Base-by-base conservation (phyloP, 805 yeast species). In the Cyberlindnera saturnus region DNA sequence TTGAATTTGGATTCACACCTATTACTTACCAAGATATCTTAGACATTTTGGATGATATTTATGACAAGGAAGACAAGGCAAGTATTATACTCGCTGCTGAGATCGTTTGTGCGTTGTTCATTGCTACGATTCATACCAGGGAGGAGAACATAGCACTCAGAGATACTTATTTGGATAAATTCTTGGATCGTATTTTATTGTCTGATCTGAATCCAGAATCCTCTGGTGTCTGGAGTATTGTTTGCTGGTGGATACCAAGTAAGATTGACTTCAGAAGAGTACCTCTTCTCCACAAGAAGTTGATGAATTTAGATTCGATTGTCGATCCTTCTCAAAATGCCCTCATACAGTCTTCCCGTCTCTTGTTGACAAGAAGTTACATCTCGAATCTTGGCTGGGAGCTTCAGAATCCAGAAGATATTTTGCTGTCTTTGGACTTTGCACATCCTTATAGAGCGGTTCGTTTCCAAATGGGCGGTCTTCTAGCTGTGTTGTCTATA, bases 21-120 rank as follows among this genome's bases (percentile, higher is more conserved):
- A 50, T 85, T 15, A 50, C 66, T 0, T 69, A 78, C 41, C 66
- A 65, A 1, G 86, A 86, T 6, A 53, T 86, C 8, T 56, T 83
- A 19, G 71, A 66, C 0, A 50, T 81, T 1, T 64, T 84, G 16
- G 63, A 65, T 6, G 69, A 66, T 5, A 57, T 73, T 7, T 86
- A 82, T 55, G 75, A 75, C 13, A 69, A 72, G 26, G 81, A 79
- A 44, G 96, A 88, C 45, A 84, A 82, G 52, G 77, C 87, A 14
- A 67, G 84, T 2, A 95, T 90, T 57, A 79, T 93, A 26, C 80
- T 83, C 10, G 69, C 75, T 1, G 77, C 87, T 43, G 97, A 90
- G 59, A 59, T 86, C 2, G 64, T 81, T 26, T 72, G 81, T 15
- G 95, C 90, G 3, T 51, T 88, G 6, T 57, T 86, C 16, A 55